Evolutionary conservation across 176 grass and related monocot species (phyloP).

Genomic region (Themeda triandra): DNA sequence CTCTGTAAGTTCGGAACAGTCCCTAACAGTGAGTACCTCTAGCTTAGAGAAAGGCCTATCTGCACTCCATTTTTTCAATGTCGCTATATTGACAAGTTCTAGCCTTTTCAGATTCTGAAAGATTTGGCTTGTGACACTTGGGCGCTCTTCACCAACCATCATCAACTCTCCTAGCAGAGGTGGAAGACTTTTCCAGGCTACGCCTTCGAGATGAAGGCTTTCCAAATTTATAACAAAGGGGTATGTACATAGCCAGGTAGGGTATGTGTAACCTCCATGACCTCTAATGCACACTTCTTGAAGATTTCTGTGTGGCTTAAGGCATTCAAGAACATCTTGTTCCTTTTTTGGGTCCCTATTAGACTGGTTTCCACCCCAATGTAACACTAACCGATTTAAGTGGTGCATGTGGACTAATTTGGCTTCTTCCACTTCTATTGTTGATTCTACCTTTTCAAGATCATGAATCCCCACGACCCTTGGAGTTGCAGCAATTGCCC

Average conservation of each 20-base stretch:
- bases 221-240: no score
- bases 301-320: not conserved
- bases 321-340: not conserved
- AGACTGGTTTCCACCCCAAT: not conserved
- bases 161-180: not conserved
- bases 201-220: not conserved
- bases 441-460: not conserved
- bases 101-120: no score
- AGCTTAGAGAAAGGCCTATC: not conserved
- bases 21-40: not conserved
- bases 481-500: not conserved
- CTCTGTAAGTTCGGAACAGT: no score
- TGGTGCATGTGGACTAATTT: not conserved
- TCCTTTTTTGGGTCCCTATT: not conserved
- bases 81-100: no score
- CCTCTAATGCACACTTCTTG: no score
- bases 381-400: not conserved
- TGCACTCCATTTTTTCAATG: no score
- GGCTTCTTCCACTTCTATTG: not conserved
- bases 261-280: no score
- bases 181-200: not conserved
- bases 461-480: not conserved
- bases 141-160: not conserved
- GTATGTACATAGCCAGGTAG: no score
- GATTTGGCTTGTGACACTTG: not conserved